These are phyloP conservation scores for Nissolia schottii DNA, from an alignment of 306 rosid genomes.

Conservation along the genomic window DNA sequence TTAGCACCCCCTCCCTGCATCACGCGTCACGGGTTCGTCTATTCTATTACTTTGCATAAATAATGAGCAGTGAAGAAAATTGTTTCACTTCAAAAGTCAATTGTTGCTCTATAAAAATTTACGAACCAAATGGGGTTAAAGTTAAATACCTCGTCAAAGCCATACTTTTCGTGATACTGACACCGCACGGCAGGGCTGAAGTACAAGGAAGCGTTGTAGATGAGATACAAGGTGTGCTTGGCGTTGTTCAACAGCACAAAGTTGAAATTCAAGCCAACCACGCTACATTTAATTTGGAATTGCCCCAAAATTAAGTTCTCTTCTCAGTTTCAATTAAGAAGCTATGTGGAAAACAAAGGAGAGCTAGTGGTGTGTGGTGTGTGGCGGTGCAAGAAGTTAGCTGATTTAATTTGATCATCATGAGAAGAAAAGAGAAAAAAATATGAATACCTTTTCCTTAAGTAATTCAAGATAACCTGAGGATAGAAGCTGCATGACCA, in stretches of 20 bases:
- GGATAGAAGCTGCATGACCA: conserved; percentile 72
- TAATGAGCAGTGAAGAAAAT: no score
- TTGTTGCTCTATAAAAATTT: no score
- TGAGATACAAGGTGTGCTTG: conserved; percentile 63
- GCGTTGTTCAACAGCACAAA: conserved; percentile 60
- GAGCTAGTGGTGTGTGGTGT: no score
- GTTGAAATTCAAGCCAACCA: conserved; percentile 73
- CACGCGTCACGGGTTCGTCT: no score
- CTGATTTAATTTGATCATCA: no score
- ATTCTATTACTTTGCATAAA: no score
- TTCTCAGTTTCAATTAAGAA: no score
- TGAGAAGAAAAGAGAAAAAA: not conserved
- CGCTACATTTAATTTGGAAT: conserved; percentile 31
- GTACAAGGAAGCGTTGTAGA: conserved; percentile 67
- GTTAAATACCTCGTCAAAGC: conserved; percentile 48
- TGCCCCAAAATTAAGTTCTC: not conserved
- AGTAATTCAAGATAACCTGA: conserved; percentile 56
- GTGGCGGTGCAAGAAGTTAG: not conserved
- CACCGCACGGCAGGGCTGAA: conserved; percentile 55
- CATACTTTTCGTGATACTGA: conserved; percentile 61
- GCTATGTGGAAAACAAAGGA: no score
- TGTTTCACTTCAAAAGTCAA: no score
- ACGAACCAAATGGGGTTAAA: no score
- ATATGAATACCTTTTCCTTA: conserved; percentile 45
- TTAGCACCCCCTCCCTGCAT: no score